Base-by-base conservation (phyloP, 2,329 filamentous ascomycete genomes). In the Talaromyces marneffei region DNA sequence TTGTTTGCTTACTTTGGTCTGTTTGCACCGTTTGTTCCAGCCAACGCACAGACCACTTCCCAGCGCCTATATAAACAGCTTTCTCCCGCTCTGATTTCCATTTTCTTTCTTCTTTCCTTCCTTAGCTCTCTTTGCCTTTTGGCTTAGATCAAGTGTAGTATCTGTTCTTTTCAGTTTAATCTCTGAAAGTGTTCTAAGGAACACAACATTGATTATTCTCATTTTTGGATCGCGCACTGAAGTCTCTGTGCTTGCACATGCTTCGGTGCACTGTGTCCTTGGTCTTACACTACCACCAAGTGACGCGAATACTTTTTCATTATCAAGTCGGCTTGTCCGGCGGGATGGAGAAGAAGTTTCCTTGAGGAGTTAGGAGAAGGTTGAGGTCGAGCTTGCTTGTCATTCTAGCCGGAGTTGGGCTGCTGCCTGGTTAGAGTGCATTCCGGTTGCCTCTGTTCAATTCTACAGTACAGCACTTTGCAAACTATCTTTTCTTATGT, bases 101-200 rank as follows among this genome's bases (percentile, higher is more conserved):
- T 53, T 65, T 67, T 67, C 72, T 75, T 74, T 72, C 62, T 75
- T 73, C 71, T 73, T 77, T 75, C 75, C 68, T 75, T 77, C 68
- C 77, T 70, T 71, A 80, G 78, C 78, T 80, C 78, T 79, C 75
- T 77, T 78, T 78, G 76, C 80, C 78, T 79, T 82, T 82, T 77
- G 78, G 85, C 85, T 90, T 89, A 91, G 88, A 91, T 91, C 88
- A 91, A 90, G 87, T 91, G 87, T 91, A 91, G 88, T 91, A 91
- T 90, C 88, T 91, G 88, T 92, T 92, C 89, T 92, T 91, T 89
- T 91, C 87, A 92, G 89, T 91, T 92, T 92, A 92, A 92, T 91
- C 87, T 89, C 89, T 92, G 88, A 88, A 90, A 91, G 83, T 83
- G 82, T 81, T 82, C 86, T 84, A 89, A 80, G 82, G 85, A 81